These are phyloP conservation scores for Cladophialophora carrionii DNA, from an alignment of 2,329 filamentous ascomycete genomes.

Conservation along the genomic window DNA sequence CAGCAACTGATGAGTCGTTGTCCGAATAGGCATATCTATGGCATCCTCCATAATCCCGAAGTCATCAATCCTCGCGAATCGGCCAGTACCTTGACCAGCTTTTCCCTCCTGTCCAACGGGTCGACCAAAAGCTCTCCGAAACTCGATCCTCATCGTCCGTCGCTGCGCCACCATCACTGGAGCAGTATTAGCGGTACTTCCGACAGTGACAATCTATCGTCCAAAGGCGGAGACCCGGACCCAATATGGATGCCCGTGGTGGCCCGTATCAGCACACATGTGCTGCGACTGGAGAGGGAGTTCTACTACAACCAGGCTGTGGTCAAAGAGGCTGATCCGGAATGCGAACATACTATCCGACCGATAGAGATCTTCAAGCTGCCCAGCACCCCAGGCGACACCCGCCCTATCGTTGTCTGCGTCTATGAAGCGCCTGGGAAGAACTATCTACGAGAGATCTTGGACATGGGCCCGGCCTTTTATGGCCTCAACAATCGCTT, in stretches of 20 bases:
- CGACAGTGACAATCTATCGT: slow-evolving; percentile 50
- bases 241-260: slow-evolving; percentile 65
- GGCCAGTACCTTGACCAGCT: slow-evolving; percentile 44
- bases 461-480: slow-evolving; percentile 74
- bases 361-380: slow-evolving; percentile 79
- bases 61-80: slow-evolving; percentile 52
- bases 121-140: slow-evolving; percentile 50
- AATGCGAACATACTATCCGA: slow-evolving; percentile 74
- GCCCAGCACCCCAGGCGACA: slow-evolving; percentile 68
- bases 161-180: slow-evolving; percentile 50
- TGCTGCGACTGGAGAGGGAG: slow-evolving; percentile 80
- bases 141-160: slow-evolving; percentile 45
- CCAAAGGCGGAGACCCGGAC: slow-evolving; percentile 46
- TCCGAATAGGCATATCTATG: slow-evolving; percentile 59
- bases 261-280: slow-evolving; percentile 80
- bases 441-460: slow-evolving; percentile 70
- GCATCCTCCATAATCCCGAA: slow-evolving; percentile 60
- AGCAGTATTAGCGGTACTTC: slow-evolving; percentile 56
- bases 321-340: slow-evolving; percentile 69
- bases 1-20: slow-evolving; percentile 11
- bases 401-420: slow-evolving; percentile 71
- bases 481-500: slow-evolving; percentile 60
- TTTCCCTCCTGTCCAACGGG: slow-evolving; percentile 49
- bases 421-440: slow-evolving; percentile 78
- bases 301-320: slow-evolving; percentile 80